Conservation (phyloP, 345 rosid genomes). For the Punica granatum region DNA sequence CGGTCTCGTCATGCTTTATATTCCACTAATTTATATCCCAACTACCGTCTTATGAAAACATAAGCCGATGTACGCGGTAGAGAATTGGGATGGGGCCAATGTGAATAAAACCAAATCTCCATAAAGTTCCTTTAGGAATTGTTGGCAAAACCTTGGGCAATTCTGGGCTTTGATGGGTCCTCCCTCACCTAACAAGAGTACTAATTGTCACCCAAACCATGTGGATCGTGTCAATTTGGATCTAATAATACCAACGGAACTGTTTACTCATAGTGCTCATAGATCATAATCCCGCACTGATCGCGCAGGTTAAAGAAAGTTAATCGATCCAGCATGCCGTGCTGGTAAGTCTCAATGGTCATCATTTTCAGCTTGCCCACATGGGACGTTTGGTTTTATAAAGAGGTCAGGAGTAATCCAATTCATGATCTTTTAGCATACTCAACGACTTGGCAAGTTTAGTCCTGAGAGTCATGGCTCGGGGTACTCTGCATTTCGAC, state of each 20-base stretch:
- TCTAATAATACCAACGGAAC: background rate
- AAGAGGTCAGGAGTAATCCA: no score
- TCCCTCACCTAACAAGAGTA: slow-evolving; percentile 9
- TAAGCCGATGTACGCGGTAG: slow-evolving; percentile 10
- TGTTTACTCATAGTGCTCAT: no score
- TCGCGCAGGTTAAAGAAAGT: no score
- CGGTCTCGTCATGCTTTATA: background rate
- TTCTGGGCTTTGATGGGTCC: slow-evolving; percentile 12
- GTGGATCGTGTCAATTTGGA: background rate
- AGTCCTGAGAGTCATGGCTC: no score
- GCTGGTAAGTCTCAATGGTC: no score
- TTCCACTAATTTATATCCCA: background rate
- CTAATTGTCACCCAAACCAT: background rate
- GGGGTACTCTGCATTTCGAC: no score
- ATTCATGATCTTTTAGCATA: no score
- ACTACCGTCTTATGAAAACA: slow-evolving; percentile 14
- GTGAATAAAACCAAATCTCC: slow-evolving; percentile 19
- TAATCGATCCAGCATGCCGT: no score
- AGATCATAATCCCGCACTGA: no score
- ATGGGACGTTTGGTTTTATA: no score
- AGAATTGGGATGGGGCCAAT: slow-evolving; percentile 11
- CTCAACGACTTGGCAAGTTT: no score
- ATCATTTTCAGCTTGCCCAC: no score
- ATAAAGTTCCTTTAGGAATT: slow-evolving; percentile 4
- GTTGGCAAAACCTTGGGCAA: slow-evolving; percentile 22